A percentile compares a stretch with the other conserved stretches of the same genome.
Evolutionary conservation across 139 green algal genomes (phyloP).

Genomic region (Mychonastes homosphaera): DNA sequence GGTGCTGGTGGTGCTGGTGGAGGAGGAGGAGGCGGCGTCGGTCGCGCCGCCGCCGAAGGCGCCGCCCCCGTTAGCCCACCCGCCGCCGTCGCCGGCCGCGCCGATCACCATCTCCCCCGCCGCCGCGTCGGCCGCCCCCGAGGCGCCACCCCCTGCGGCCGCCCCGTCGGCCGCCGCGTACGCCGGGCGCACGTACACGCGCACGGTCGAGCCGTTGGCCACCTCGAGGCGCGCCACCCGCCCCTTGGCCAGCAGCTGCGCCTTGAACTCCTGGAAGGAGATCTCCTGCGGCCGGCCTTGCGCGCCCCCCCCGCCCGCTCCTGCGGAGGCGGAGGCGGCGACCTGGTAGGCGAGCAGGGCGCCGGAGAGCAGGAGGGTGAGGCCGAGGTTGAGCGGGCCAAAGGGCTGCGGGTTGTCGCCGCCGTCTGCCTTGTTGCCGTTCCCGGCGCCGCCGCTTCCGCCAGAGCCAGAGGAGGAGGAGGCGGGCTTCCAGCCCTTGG

Average conservation of each 20-base stretch:
- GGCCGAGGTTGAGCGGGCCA: slow-evolving; percentile 13
- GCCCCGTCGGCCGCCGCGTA: background rate
- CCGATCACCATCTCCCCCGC: background rate
- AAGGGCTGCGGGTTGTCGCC: background rate
- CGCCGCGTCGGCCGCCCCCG: background rate
- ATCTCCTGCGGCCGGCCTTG: slow-evolving; percentile 57
- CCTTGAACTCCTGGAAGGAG: slow-evolving; percentile 85
- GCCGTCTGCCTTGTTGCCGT: slow-evolving; percentile 1
- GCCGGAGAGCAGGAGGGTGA: background rate
- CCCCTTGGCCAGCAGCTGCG: slow-evolving; percentile 64
- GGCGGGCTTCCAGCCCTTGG: slow-evolving; percentile 19
- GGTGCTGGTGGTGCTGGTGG: background rate
- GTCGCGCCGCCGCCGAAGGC: background rate
- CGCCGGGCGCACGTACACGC: slow-evolving; percentile 37
- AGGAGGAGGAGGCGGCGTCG: background rate
- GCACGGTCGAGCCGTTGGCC: slow-evolving; percentile 80
- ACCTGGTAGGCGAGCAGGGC: slow-evolving; percentile 13
- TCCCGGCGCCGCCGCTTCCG: background rate
- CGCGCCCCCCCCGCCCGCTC: background rate
- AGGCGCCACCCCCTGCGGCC: background rate
- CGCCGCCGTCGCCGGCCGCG: background rate
- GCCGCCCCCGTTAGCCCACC: background rate
- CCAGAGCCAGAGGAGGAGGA: background rate
- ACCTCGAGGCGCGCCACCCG: slow-evolving; percentile 84
- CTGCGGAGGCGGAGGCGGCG: background rate